Evolutionary conservation across 371 early-diverging fungal genomes (phyloP), one percentile per base, ranked within the genome.

Genomic region (Agmasoma carcini): DNA sequence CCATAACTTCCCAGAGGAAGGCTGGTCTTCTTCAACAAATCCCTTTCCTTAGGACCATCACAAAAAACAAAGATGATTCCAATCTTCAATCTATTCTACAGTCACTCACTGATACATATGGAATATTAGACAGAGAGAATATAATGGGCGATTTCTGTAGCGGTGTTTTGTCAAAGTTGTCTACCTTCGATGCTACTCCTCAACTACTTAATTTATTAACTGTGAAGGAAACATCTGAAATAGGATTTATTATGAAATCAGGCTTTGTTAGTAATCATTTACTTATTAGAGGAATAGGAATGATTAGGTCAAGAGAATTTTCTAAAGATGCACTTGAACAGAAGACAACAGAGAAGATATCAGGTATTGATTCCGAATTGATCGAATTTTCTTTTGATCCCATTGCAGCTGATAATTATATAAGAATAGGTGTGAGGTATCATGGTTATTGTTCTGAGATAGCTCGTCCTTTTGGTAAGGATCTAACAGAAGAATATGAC

Each of bases 401-500:
- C n/a, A 59, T 58, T 50, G 39, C 41, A n/a, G 33, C 39, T 33
- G 43, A 39, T 1, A 57, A 55, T 40, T 37, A 31, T 46, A 15
- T 52, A 31, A 64, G 56, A 51, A 23, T 75, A 19, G 69, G 74
- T 12, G 48, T 72, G 4, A 68, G 70, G 46, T 71, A 74, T 49
- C 40, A 65, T 27, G 70, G 72, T 36, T 67, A 70, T 50, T 74
- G 68, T 59, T 44, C 66, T 12, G 68, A 74, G 43, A 60, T 61
- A 30, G 66, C 65, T 20, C 45, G 75, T 34, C 61, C 65, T 15
- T 55, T 72, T 59, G 40, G 68, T 17, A 34, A 38, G 2, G 57
- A 61, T 48, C 47, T 71, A 19, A 62, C 60, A 23, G 50, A 64
- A 23, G 60, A 69, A 26, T 70, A 62, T 47, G 54, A 47, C 30